Conservation (phyloP, 306 rosid species). For the Leucaena leucocephala region DNA sequence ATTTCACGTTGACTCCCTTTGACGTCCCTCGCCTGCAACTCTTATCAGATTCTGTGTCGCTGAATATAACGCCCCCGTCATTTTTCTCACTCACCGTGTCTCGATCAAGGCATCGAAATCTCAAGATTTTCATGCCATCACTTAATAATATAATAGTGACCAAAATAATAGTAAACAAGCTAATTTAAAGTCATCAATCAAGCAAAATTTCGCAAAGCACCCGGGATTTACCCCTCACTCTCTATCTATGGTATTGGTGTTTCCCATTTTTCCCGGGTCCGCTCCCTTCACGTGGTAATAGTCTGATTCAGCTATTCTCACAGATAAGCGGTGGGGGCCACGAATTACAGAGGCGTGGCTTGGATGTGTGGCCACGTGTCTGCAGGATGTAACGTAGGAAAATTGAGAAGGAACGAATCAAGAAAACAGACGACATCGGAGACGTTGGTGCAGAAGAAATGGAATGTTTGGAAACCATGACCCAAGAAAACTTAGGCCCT, state of each 20-base stretch:
- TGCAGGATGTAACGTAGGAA: background rate
- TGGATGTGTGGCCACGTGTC: conserved; percentile 14
- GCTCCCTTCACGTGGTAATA: background rate
- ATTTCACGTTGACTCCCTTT: background rate
- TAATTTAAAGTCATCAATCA: no score
- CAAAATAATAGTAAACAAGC: no score
- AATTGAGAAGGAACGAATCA: background rate
- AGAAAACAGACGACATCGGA: background rate
- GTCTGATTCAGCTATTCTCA: background rate
- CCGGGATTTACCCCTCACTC: background rate
- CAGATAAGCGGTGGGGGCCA: background rate
- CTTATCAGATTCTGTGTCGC: background rate
- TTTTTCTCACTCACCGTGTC: no score
- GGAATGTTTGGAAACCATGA: background rate
- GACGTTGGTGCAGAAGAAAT: background rate
- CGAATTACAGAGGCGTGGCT: background rate
- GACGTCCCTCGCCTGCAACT: background rate
- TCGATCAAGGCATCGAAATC: no score
- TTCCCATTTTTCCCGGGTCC: background rate
- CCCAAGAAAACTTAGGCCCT: background rate
- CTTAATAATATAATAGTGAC: no score
- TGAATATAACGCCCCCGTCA: no score
- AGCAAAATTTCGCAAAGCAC: background rate
- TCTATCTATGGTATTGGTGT: background rate
- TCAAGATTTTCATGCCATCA: no score